Base-by-base conservation (phyloP, 2,329 filamentous ascomycete species). In the Hysterium pulicare region DNA sequence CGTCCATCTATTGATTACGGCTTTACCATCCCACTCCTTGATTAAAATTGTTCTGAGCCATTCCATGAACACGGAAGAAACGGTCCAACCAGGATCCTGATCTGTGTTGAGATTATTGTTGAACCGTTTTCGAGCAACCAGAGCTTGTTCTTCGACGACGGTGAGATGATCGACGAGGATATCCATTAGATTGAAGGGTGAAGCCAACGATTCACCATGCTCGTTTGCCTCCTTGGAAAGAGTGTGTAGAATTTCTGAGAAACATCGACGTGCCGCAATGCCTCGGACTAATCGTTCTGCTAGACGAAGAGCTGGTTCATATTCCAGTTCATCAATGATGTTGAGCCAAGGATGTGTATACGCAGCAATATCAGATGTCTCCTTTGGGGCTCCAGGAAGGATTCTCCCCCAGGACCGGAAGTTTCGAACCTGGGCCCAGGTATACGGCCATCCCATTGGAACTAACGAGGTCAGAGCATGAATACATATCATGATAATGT, bases 11-110 rank as follows among this genome's bases (percentile, higher is more conserved):
- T 81, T 73, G 39, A 95, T 77, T 33, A 83, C 78, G 1, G 86
- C 78, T 41, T 79, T 79, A 0, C 88, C 87, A 57, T 91, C 79
- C 90, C 90, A 96, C 48, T 87, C 82, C 42, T 83, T 81, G 33
- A 94, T 68, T 57, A 95, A 78, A 1, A 93, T 76, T 0, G 84
- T 82, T 45, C 86, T 76, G 16, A 85, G 78, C 85, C 84, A 90
- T 55, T 89, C 85, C 20, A 89, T 66, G 5, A 67, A 62, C 1
- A 60, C 58, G 6, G 62, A 51, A 13, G 61, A 61, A 2, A 65
- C 51, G 5, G 61, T 65, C 64, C 63, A 66, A 3, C 62, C 62
- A 5, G 62, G 64, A 33, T 66, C 62, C 6, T 54, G 52, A 8
- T 42, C 35, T 3, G 36, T 20, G 11, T 42, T 49, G 6, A 43